Base-by-base conservation (phyloP, 2,329 filamentous ascomycete species). In the Botrytis pseudocinerea region DNA sequence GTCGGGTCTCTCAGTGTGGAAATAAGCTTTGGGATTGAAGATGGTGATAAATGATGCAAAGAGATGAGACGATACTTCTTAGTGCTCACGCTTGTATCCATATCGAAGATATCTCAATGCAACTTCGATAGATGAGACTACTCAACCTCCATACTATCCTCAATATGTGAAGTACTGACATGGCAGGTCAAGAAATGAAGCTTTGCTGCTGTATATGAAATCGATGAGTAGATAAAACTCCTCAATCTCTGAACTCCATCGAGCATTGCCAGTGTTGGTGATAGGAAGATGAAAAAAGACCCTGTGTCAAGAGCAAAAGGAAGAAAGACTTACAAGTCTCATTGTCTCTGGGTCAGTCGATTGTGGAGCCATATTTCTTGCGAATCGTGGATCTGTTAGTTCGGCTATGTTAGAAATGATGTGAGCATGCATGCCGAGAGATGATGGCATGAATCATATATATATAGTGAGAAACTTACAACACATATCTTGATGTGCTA, bases 271-370 rank as follows among this genome's bases (percentile, higher is more conserved):
- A 40, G 25, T 28, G 22, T 22, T 40, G 46, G 5, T 14, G 25
- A 40, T 40, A 9, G 8, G 25, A 5, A 16, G 5, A 9, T 18
- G 4, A 14, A 38, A 14, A 9, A 28, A 16, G 18, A 18, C 2
- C 22, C 12, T 28, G 0, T 0, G 12, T 22, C 8, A 8, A n/a
- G n/a, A 10, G 38, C 8, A 28, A 51, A 51, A n/a, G 28, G 8
- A n/a, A 28, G 42, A 32, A 42, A 22, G 35, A 64, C 59, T 70
- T 62, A 70, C 69, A 10, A 70, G 59, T 70, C 28, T 22, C n/a
- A 9, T 20, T 14, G 14, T 46, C 38, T 70, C 57, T n/a, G 68
- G n/a, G 32, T 32, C 12, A 16, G 35, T 12, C 22, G 60, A 20
- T 20, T 25, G 18, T 6, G 12, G 46, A 42, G n/a, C 25, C 64